Evolutionary conservation across 371 early-diverging fungal species (phyloP).

Genomic region (Saksenaea oblongispora): DNA sequence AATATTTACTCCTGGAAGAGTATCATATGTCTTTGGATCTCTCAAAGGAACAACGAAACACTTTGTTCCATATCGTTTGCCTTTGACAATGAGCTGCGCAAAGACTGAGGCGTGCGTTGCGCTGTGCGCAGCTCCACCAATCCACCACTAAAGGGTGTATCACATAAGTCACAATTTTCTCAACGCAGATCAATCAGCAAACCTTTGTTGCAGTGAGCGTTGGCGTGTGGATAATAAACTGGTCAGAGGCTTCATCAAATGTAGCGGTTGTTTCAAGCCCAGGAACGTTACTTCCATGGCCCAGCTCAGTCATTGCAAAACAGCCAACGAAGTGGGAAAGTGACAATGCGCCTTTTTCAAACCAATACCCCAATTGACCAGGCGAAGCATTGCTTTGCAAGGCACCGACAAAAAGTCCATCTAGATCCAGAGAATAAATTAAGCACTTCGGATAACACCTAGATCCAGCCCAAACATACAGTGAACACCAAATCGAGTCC

Average conservation of each 20-base stretch:
- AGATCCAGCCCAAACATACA: slow-evolving; percentile 32
- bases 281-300: slow-evolving; percentile 89
- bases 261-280: slow-evolving; percentile 96
- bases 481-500: slow-evolving; percentile 95
- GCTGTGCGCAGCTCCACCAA: slow-evolving; percentile 88
- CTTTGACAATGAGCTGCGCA: slow-evolving; percentile 80
- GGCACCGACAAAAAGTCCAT: slow-evolving; percentile 89
- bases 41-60: slow-evolving; percentile 76
- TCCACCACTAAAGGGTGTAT: slow-evolving; percentile 78
- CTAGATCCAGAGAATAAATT: slow-evolving; percentile 12
- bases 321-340: slow-evolving; percentile 84
- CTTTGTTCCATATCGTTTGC: slow-evolving; percentile 79
- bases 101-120: slow-evolving; percentile 84
- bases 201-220: slow-evolving; percentile 85
- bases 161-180: background rate
- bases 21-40: slow-evolving; percentile 58
- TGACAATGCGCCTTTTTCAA: slow-evolving; percentile 82
- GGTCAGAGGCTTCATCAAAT: slow-evolving; percentile 79
- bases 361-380: slow-evolving; percentile 87
- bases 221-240: slow-evolving; percentile 91
- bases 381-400: slow-evolving; percentile 87
- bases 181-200: background rate
- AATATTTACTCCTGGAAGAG: slow-evolving; percentile 65
- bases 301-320: slow-evolving; percentile 93
- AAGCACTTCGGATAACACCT: background rate